Percentiles rank a stretch among this genome's conserved stretches.
Evolutionary conservation across 2,329 filamentous ascomycete species (phyloP).

Genomic region (Calonectria hongkongensis): DNA sequence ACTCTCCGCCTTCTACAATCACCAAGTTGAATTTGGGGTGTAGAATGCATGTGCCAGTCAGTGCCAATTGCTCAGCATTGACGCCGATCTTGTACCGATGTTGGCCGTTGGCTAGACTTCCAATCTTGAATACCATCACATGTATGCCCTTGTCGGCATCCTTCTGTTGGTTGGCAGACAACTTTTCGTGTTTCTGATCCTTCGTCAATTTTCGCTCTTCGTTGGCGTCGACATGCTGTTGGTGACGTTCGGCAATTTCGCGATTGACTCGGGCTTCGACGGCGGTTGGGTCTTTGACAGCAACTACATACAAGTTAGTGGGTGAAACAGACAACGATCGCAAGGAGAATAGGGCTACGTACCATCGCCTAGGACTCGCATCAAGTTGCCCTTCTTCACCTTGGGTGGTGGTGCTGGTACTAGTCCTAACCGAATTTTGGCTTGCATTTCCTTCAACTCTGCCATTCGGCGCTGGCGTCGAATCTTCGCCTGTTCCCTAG

Average conservation of each 20-base stretch:
- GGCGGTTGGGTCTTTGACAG: conserved; percentile 96
- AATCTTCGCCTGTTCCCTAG: conserved; percentile 92
- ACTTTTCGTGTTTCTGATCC: conserved; percentile 89
- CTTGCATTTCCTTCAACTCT: conserved; percentile 95
- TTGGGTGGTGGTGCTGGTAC: conserved; percentile 94
- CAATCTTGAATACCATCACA: conserved; percentile 91
- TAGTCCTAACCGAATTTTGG: conserved; percentile 93
- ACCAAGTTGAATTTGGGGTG: conserved; percentile 92
- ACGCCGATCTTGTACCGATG: conserved; percentile 95
- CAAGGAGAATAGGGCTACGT: conserved; percentile 62
- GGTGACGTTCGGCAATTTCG: conserved; percentile 90
- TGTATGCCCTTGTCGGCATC: conserved; percentile 92
- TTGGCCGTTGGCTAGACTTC: conserved; percentile 91
- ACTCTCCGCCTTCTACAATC: conserved; percentile 91
- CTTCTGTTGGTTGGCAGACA: conserved; percentile 87
- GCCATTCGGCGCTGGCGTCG: conserved; percentile 93
- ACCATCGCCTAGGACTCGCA: conserved; percentile 92
- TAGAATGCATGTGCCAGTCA: conserved; percentile 94
- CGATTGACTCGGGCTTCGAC: conserved; percentile 95
- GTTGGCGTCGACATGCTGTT: conserved; percentile 86
- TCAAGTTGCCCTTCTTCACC: conserved; percentile 97
- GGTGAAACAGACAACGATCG: not conserved
- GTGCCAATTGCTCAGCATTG: conserved; percentile 91
- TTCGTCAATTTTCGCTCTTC: conserved; percentile 91
- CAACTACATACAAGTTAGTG: conserved; percentile 60